Evolutionary conservation across 805 yeast species (phyloP), one percentile per base, ranked within the genome.

Genomic region (Monosporozyma unispora): DNA sequence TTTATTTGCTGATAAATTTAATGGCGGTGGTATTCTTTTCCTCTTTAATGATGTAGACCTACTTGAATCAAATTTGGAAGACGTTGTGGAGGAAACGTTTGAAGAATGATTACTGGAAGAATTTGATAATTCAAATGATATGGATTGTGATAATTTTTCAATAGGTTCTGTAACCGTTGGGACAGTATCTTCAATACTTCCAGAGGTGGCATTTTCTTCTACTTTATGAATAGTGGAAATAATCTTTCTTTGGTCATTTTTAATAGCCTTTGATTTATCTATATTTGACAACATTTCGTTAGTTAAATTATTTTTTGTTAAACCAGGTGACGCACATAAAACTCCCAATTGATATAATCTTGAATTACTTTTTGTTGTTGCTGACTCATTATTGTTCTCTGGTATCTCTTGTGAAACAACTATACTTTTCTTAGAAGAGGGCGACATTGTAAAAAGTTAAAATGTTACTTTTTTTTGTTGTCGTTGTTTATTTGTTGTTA

Each of bases 311-410:
- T 48, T 51, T 3, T 53, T 47, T 11, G 60, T 51, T 33, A 63
- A 51, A 12, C 67, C 67, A 21, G 64, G 61, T 19, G 66, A 61
- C 6, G 56, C 58, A 43, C 64, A 60, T 49, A 57, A 48, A 44
- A 57, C 39, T 4, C 66, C 65, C 23, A 61, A 45, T 47, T 46
- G 46, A 21, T 42, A 37, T 37, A 41, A 43, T 16, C 45, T 43
- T 11, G 44, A 14, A 21, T n/a, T n/a, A n/a, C n/a, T n/a, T n/a
- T n/a, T n/a, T n/a, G n/a, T n/a, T n/a, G n/a, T n/a, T n/a, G n/a
- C n/a, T n/a, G n/a, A n/a, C n/a, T n/a, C n/a, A n/a, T 29, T 42
- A 18, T 22, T 42, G n/a, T 42, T 22, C 7, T 42, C 21, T 9
- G 45, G 10, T 3, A 18, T 16, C 16, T 31, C 35, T 31, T 31